Conservation (phyloP, 2,329 filamentous ascomycete species). For the Sporothrix pallida region DNA sequence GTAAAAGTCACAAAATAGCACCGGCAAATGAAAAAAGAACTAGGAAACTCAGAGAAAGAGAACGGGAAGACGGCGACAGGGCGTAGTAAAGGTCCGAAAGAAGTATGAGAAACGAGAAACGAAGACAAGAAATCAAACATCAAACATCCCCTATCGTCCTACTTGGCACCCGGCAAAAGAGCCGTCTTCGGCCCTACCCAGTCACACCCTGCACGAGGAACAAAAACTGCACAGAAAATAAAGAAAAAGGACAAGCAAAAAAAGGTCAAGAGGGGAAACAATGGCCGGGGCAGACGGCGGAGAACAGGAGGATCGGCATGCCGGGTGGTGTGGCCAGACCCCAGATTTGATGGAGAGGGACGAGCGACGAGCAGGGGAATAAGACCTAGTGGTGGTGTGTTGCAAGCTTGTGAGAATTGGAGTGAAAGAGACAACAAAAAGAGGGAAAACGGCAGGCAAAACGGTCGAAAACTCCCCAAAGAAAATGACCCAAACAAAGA, state of each 20-base stretch:
- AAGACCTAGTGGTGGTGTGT: constrained; percentile 12
- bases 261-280: neutral
- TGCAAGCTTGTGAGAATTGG: neutral
- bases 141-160: too few species aligned
- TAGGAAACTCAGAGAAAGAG: neutral
- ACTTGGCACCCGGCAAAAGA: neutral
- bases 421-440: neutral
- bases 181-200: constrained; percentile 25
- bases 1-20: neutral
- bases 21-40: constrained; percentile 2
- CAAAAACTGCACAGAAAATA: neutral
- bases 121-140: neutral
- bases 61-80: neutral
- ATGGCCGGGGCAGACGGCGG: constrained; percentile 7
- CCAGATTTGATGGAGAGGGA: neutral
- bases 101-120: neutral
- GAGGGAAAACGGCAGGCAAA: neutral
- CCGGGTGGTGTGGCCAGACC: constrained; percentile 3
- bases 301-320: constrained; percentile 20
- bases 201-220: constrained; percentile 11
- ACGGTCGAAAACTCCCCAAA: neutral
- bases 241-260: neutral
- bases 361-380: neutral
- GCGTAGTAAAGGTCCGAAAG: neutral
- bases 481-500: neutral